These are phyloP conservation scores for Lactarius vividus DNA, from an alignment of 768 basidiomycete species.

Conservation along the genomic window DNA sequence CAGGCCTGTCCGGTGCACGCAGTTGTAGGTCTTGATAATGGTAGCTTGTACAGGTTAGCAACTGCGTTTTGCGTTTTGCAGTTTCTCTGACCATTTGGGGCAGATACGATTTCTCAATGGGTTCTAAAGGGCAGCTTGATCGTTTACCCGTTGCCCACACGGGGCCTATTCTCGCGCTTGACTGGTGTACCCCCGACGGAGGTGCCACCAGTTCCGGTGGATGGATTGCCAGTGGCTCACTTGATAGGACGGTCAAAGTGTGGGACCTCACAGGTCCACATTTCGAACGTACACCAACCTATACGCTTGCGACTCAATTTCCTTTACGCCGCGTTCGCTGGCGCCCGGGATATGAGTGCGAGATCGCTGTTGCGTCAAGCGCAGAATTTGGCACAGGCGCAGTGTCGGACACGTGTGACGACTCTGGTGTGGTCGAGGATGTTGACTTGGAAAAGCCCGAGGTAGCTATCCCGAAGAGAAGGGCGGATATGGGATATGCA, in stretches of 20 bases:
- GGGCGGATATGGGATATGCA: constrained; percentile 46
- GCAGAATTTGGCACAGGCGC: constrained; percentile 46
- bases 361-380: constrained; percentile 71
- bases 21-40: constrained; percentile 40
- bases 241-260: constrained; percentile 79
- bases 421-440: constrained; percentile 1
- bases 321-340: constrained; percentile 72
- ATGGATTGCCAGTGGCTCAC: constrained; percentile 77
- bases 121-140: constrained; percentile 69
- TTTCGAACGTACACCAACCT: constrained; percentile 61
- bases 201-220: constrained; percentile 37
- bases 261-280: constrained; percentile 68
- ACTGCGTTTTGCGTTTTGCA: not conserved
- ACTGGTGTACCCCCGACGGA: constrained; percentile 54
- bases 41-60: constrained; percentile 53
- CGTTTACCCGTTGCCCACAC: constrained; percentile 72
- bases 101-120: constrained; percentile 80
- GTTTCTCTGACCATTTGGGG: not conserved
- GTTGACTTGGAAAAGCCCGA: constrained; percentile 23
- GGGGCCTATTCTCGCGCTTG: constrained; percentile 66
- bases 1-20: constrained; percentile 65
- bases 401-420: constrained; percentile 30
- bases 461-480: constrained; percentile 12
- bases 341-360: constrained; percentile 75
- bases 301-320: constrained; percentile 71